Evolutionary conservation across 176 grass and related monocot species (phyloP), one percentile per base, ranked within the genome.

Genomic region (Pontederia crassipes): DNA sequence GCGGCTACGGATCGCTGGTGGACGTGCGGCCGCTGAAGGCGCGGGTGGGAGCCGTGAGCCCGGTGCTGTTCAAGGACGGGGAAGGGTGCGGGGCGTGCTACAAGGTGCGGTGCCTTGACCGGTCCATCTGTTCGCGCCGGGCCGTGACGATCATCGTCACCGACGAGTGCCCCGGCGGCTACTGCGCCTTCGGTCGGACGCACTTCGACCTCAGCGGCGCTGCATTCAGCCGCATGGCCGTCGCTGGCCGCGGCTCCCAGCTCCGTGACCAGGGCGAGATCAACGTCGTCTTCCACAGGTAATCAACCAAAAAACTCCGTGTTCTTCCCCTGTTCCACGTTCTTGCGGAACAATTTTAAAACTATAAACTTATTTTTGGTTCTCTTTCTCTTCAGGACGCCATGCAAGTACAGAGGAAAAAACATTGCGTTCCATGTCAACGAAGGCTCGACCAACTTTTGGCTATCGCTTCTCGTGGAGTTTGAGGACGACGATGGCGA

Each of bases 181-280:
- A 82, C 9, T 92, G 87, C 75, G 83, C 80, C 0, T 68, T 57
- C 28, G 93, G 81, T 29, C 77, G 66, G 66, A 85, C 73, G 40
- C 93, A 92, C 82, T 98, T 98, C 74, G 93, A 98, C 69, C 83
- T 98, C 79, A 98, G 93, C 60, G 93, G 93, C 45, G 87, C 93
- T 11, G 93, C 87, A 0, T 98, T 81, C 77, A 71, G 93, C 73
- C 58, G 86, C 78, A 89, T 98, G 93, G 93, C 93, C 14, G 32
- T 98, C 26, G 67, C 74, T 4, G 84, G 88, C 45, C 71, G 62
- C 55, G 84, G 79, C 8, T 73, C 67, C 0, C 84, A 59, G 53
- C 84, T 98, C 11, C 84, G 93, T 15, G 82, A 98, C 79, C 84
- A 77, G 0, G 93, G 88, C 15, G 57, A 89, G 79, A 65, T 98